Base-by-base conservation (phyloP, 768 basidiomycete genomes). In the Suillus clintonianus region DNA sequence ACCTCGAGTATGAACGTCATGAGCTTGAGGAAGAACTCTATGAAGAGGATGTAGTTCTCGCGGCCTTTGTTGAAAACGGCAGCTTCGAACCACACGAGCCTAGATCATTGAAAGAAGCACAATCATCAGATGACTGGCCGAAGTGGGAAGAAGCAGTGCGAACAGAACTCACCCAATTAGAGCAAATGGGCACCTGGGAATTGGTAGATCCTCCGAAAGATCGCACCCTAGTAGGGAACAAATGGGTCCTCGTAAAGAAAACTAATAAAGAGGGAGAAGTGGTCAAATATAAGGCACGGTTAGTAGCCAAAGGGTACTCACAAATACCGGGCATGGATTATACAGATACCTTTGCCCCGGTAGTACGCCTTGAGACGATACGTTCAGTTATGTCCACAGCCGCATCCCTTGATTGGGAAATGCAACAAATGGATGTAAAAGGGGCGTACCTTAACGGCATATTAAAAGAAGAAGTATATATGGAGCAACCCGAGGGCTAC, bases 291-390 rank as follows among this genome's bases (percentile, higher is more conserved):
- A 80, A 80, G 58, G 79, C 73, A 0, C n/a, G 74, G 15, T 56
- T 83, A 27, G 79, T 82, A 1, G 80, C 77, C 1, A 68, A 76
- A 65, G 81, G 82, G 0, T 82, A 73, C 64, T 66, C 69, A 4
- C 82, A 83, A 62, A 43, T 71, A 0, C 70, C 73, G 1, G 78
- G 79, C 0, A 64, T 77, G 22, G 76, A 81, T 50, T 82, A 72
- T 59, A 68, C 70, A 32, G 73, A 79, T 30, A 80, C 74, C 0
- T 79, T 71, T 50, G 57, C 77, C 2, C 77, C 74, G 0, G 72
- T 77, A 0, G 72, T 76, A 0, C 24, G 62, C 10, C 64, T 75
- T 0, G 59, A 72, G 8, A 69, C 71, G 0, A 65, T 79, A 5
- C 34, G 68, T 0, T 34, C 69, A 0, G 64, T 77, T 10, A 27